A percentile compares a stretch with the other conserved stretches of the same genome.
Conservation (phyloP, 345 rosid genomes). For the Eucalyptus camaldulensis region DNA sequence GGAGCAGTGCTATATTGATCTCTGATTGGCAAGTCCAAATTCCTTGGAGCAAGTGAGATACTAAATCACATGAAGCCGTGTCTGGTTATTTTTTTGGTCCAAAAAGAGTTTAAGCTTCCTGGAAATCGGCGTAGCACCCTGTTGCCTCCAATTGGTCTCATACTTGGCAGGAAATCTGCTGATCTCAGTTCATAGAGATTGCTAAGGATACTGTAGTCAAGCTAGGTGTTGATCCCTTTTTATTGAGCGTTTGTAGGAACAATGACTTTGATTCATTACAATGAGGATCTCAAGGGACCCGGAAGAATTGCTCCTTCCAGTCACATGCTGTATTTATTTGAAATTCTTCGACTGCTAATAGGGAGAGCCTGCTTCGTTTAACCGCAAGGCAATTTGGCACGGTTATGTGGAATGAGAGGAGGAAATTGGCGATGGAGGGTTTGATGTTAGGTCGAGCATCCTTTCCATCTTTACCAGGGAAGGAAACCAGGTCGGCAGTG, state of each 20-base stretch:
- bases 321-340: neutral
- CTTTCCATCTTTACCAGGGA: neutral
- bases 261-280: neutral
- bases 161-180: neutral
- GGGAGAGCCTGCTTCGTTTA: neutral
- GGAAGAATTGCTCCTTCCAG: neutral
- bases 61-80: neutral
- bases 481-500: neutral
- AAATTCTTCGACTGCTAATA: neutral
- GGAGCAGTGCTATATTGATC: neutral
- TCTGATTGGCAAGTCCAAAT: neutral
- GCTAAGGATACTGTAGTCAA: neutral
- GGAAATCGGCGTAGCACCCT: neutral
- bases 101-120: neutral
- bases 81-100: neutral
- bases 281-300: neutral
- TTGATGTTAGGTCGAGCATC: neutral
- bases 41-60: neutral
- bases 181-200: neutral
- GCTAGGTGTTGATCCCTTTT: neutral
- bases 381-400: neutral
- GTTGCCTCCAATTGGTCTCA: neutral
- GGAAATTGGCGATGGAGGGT: neutral
- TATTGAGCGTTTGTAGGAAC: neutral
- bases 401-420: neutral